Evolutionary conservation across 148 eudicot genomes (phyloP), one percentile per base, ranked within the genome.

Genomic region (Vaccinium vitisidaea): DNA sequence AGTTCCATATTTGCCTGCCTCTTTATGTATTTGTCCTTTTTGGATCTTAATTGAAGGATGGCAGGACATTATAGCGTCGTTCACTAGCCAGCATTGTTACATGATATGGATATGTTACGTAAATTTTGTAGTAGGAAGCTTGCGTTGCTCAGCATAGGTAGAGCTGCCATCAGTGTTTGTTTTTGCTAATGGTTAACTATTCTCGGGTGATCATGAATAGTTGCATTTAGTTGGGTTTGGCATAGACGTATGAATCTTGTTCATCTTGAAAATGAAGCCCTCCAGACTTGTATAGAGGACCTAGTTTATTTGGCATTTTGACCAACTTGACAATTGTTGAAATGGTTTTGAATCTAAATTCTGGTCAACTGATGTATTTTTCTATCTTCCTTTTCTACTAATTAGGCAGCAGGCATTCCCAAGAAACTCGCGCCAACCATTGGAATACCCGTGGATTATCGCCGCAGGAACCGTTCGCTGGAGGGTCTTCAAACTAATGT

Each of bases 351-450:
- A 80, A 80, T 18, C 53, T 36, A 36, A n/a, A 5, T 15, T 53
- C 59, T 80, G 4, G 39, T 16, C 1, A 49, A 61, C 13, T 19
- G 30, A 82, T 30, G 3, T 19, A 23, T 2, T 36, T 23, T 80
- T 43, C n/a, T 21, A 2, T 50, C 77, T 48, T 82, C 36, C 25
- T 69, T 82, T 30, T 52, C 25, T 70, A 71, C 50, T 1, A 14
- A 36, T 18, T 82, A 93, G 95, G 92, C 86, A 39, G 93, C 95
- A 19, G 95, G 93, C 19, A 91, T 91, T 80, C 91, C 93, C 59
- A 90, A 85, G 86, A 91, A 93, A 65, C 88, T 87, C 80, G 95
- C 95, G 18, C 90, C 95, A 76, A 91, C 92, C 27, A 90, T 92
- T 15, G 95, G 95, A 65, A 91, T 92, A 23, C 80, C 92, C 8